phyloP scores from a whole-genome alignment of 179 eudicot genomes.

The Camellia oleifera region DNA sequence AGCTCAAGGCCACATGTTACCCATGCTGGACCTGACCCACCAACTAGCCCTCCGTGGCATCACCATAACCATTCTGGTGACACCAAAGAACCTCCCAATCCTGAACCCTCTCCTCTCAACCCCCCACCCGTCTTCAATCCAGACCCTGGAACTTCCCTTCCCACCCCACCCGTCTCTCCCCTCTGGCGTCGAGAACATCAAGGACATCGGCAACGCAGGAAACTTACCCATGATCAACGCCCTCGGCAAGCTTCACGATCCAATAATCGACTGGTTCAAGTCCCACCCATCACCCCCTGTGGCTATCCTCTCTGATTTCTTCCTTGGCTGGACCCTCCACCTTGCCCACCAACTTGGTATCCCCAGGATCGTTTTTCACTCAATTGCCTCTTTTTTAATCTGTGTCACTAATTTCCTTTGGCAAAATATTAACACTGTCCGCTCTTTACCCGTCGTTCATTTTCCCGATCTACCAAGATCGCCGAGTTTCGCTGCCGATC shows the following conservation, averaged over 20 bases:
- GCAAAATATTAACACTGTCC: constrained; percentile 10
- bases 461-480: constrained; percentile 37
- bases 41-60: constrained; percentile 49
- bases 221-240: constrained; percentile 37
- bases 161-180: constrained; percentile 61
- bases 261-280: constrained; percentile 49
- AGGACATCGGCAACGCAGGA: constrained; percentile 46
- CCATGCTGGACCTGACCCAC: constrained; percentile 59
- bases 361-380: constrained; percentile 47
- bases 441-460: constrained; percentile 8
- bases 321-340: constrained; percentile 59
- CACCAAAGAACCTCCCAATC: constrained; percentile 69
- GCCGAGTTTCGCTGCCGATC: constrained; percentile 32
- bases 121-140: constrained; percentile 35
- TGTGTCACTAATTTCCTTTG: constrained; percentile 21
- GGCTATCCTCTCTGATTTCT: constrained; percentile 61
- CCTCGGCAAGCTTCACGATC: constrained; percentile 35
- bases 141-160: constrained; percentile 56
- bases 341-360: constrained; percentile 43
- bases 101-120: constrained; percentile 44
- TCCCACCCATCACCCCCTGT: constrained; percentile 57
- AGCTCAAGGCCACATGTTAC: constrained; percentile 74
- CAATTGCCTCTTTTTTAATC: constrained; percentile 28
- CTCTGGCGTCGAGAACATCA: constrained; percentile 48
- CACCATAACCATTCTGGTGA: constrained; percentile 60